Percentiles rank a stretch among this genome's conserved stretches.
These are phyloP conservation scores for Davidsoniella neocaledoniae DNA, from an alignment of 2,329 filamentous ascomycete genomes.

Conservation along the genomic window DNA sequence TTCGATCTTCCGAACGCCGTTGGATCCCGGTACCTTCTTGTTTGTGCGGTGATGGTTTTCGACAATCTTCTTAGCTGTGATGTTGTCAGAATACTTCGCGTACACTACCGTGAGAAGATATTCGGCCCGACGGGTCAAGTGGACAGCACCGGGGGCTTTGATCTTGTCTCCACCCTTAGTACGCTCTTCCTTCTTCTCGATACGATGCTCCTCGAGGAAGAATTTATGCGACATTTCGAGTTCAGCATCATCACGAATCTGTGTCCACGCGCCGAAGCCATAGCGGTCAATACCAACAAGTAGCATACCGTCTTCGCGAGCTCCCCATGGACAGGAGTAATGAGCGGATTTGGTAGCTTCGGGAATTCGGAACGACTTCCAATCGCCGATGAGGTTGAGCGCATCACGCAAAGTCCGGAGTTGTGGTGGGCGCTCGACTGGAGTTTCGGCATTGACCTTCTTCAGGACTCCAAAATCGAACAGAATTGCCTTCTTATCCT, in stretches of 20 bases:
- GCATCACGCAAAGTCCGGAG: slow-evolving; percentile 69
- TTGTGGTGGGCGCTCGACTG: slow-evolving; percentile 78
- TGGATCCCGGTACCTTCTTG: slow-evolving; percentile 49
- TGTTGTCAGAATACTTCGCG: slow-evolving; percentile 63
- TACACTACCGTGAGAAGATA: slow-evolving; percentile 91
- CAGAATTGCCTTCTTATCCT: slow-evolving; percentile 90
- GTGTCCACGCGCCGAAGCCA: slow-evolving; percentile 88
- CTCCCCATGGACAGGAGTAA: slow-evolving; percentile 84
- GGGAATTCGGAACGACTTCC: slow-evolving; percentile 65
- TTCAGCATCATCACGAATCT: slow-evolving; percentile 82
- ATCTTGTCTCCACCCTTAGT: slow-evolving; percentile 60
- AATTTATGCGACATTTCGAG: slow-evolving; percentile 79
- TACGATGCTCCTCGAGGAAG: slow-evolving; percentile 93
- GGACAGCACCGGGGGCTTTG: slow-evolving; percentile 91
- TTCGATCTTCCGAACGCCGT: slow-evolving; percentile 43
- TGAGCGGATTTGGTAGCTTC: slow-evolving; percentile 86
- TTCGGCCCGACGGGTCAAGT: slow-evolving; percentile 84
- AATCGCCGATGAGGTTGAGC: slow-evolving; percentile 49
- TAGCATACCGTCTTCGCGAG: slow-evolving; percentile 91
- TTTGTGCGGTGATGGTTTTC: slow-evolving; percentile 93
- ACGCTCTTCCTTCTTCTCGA: slow-evolving; percentile 91
- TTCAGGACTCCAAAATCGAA: slow-evolving; percentile 91
- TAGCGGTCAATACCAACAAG: slow-evolving; percentile 84
- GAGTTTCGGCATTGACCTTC: slow-evolving; percentile 88
- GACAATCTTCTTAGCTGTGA: slow-evolving; percentile 57